Evolutionary conservation across 2,329 filamentous ascomycete species (phyloP), one percentile per base, ranked within the genome.

Genomic region (Cordyceps sp.): DNA sequence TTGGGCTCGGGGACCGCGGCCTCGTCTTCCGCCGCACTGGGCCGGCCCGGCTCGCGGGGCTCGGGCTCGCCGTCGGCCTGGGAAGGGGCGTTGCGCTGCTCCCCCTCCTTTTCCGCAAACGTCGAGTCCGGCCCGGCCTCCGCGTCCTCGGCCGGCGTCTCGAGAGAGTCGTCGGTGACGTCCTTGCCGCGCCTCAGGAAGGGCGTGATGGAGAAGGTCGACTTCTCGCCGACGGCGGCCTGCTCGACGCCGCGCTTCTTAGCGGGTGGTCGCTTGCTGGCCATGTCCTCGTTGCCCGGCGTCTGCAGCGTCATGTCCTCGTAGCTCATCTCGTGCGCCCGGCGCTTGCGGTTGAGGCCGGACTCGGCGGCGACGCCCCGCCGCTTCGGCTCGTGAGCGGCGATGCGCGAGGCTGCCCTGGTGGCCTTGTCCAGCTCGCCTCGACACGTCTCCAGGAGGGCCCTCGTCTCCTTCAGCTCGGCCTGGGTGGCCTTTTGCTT

Each of bases 201-300:
- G 0, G 88, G 88, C 0, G 88, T 96, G 40, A 94, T 84, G 4
- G 85, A 93, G 53, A 96, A 94, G 3, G 69, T 76, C 1, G 86
- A 94, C 53, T 93, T 94, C 47, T 93, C 83, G 20, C 81, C 84
- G 5, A 80, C 61, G 10, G 46, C 33, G 2, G 55, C 43, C 34
- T 73, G 57, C 2, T 73, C 68, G 19, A 60, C 52, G 30, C 60
- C 65, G 34, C 64, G 59, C 48, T 73, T 76, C 52, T 76, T 79
- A 37, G 55, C 30, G 2, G 19, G 43, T 22, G 50, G 49, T 26
- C 58, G 58, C 39, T 58, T 61, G 34, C 48, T 42, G 32, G 54
- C 48, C 36, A 57, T 38, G 30, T 60, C 49, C 42, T 59, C 32
- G 47, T 64, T 20, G 42, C 67, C 45, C 46, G 60, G 53, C 5